Base-by-base conservation (phyloP, 495 filamentous ascomycete species). In the Cenococcum geophilum region DNA sequence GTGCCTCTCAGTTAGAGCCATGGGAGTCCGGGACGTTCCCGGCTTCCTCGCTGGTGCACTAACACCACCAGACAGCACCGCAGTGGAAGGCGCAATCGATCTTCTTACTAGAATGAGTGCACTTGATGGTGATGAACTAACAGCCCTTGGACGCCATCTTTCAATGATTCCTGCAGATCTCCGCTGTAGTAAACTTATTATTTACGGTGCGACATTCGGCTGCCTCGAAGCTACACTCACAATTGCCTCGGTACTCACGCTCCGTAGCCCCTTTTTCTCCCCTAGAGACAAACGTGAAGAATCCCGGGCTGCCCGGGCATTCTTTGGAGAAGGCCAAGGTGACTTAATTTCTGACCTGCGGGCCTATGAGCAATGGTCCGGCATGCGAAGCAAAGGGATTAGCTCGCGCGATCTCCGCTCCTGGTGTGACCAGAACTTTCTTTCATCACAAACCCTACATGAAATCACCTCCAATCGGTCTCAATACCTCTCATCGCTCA, bases 151-250 rank as follows among this genome's bases (percentile, higher is more conserved):
- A 42, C 82, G 88, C 49, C 92, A 97, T 74, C 76, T 98, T 10
- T 84, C 91, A 40, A 87, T 95, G 85, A 96, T 98, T 43, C 93
- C 93, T 3, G 91, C 95, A 0, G 93, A 98, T 64, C 77, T 98
- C 25, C 84, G 95, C 11, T 96, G 89, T 71, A 88, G 87, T 20
- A 98, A 98, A 73, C 82, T 98, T 8, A 88, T 98, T 83, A 90
- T 98, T 16, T 96, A 95, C 65, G 95, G 93, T 16, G 87, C 90
- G 1, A 92, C 91, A 47, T 97, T 98, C 69, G 87, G 88, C 20
- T 96, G 91, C 65, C 83, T 97, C 16, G 89, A 95, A 65, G 80
- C 92, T 47, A 89, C 86, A 63, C 78, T 97, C 58, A 90, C 87
- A n/a, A 91, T 98, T 64, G 86, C 93, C 1, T 86, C 90, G 20